A percentile compares a stretch with the other conserved stretches of the same genome.
Conservation (phyloP, 2,329 filamentous ascomycete species). For the Zelopaecilomyces penicillatus region DNA sequence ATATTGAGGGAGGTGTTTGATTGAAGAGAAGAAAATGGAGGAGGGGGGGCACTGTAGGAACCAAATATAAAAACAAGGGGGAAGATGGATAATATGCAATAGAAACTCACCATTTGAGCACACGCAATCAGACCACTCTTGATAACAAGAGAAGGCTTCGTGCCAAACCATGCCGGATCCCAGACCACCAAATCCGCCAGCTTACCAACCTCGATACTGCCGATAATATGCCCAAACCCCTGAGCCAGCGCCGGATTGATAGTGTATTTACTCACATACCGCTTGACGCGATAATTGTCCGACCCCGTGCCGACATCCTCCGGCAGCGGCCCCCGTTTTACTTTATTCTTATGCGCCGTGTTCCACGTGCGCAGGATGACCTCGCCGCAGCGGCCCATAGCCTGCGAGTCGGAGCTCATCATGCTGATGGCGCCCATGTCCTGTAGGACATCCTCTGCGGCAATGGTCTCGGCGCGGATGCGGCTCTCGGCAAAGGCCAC, state of each 20-base stretch:
- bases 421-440: constrained; percentile 93
- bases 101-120: constrained; percentile 64
- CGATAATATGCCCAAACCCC: constrained; percentile 80
- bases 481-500: constrained; percentile 91
- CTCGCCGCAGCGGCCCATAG: constrained; percentile 94
- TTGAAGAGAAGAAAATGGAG: neutral
- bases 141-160: constrained; percentile 71
- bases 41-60: neutral
- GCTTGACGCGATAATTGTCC: constrained; percentile 86
- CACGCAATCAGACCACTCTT: constrained; percentile 84
- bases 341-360: constrained; percentile 93
- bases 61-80: neutral
- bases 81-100: neutral
- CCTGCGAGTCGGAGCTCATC: constrained; percentile 94
- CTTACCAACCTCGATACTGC: constrained; percentile 82
- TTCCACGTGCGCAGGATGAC: constrained; percentile 93
- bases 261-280: constrained; percentile 93
- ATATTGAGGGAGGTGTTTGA: neutral
- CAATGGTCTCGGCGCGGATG: constrained; percentile 92
- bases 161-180: constrained; percentile 77
- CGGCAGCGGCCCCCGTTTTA: constrained; percentile 65
- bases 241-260: constrained; percentile 89
- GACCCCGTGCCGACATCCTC: constrained; percentile 73
- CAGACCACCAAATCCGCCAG: constrained; percentile 83
- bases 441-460: constrained; percentile 91